A percentile compares a stretch with the other conserved stretches of the same genome.
Conservation (phyloP, 2,329 filamentous ascomycete genomes). For the Scedosporium dehoogii region DNA sequence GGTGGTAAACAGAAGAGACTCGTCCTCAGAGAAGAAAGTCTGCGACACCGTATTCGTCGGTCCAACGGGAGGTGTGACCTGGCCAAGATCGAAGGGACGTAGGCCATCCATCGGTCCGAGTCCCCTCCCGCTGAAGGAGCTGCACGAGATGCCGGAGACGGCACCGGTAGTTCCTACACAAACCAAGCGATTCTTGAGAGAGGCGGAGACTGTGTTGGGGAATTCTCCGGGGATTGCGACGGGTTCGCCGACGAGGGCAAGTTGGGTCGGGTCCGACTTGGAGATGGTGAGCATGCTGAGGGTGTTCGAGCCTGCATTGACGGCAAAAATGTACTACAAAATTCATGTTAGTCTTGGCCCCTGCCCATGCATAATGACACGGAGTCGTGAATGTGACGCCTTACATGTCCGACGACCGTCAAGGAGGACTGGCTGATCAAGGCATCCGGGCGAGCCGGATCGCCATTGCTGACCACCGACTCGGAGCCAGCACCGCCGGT, state of each 20-base stretch:
- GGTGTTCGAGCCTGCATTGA: slow-evolving; percentile 44
- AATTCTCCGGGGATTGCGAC: slow-evolving; percentile 38
- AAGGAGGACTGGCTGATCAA: slow-evolving; percentile 41
- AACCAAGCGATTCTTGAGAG: slow-evolving; percentile 27
- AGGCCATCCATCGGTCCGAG: slow-evolving; percentile 33
- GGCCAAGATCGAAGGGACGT: slow-evolving; percentile 37
- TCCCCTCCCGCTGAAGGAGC: slow-evolving; percentile 25
- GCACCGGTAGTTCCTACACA: slow-evolving; percentile 37
- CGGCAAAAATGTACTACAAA: slow-evolving; percentile 39
- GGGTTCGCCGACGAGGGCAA: slow-evolving; percentile 33
- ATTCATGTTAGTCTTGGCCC: not conserved
- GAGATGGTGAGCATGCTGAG: slow-evolving; percentile 38
- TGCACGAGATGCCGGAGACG: slow-evolving; percentile 34
- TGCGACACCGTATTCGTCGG: slow-evolving; percentile 51
- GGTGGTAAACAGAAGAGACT: slow-evolving; percentile 39
- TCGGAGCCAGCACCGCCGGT: slow-evolving; percentile 38
- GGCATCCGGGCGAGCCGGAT: slow-evolving; percentile 36
- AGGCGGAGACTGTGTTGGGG: slow-evolving; percentile 40
- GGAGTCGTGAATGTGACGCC: slow-evolving; percentile 10
- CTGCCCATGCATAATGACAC: no score
- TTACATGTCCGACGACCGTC: slow-evolving; percentile 38
- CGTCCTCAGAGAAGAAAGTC: slow-evolving; percentile 47
- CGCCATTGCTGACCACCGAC: slow-evolving; percentile 24
- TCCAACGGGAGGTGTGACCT: slow-evolving; percentile 47
- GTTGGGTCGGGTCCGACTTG: slow-evolving; percentile 27